These are phyloP conservation scores for Tetrapyrgos nigripes DNA, from an alignment of 1,284 basidiomycete species.

Conservation along the genomic window DNA sequence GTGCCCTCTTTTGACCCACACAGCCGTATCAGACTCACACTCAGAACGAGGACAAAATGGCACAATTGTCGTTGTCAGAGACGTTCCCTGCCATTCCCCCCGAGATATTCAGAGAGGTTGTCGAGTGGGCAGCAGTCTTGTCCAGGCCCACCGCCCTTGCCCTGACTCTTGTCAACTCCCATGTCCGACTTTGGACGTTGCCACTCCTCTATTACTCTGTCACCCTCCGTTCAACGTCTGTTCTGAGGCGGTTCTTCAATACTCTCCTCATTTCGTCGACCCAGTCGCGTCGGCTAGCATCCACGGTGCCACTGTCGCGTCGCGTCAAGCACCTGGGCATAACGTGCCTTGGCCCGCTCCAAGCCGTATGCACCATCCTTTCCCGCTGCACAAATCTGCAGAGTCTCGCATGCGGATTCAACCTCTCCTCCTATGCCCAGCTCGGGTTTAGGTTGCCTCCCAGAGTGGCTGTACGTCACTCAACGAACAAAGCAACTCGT, in stretches of 20 bases:
- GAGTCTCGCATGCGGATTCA: slow-evolving; percentile 47
- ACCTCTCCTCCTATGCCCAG: slow-evolving; percentile 34
- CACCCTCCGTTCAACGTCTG: slow-evolving; percentile 38
- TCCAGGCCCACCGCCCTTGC: slow-evolving; percentile 23
- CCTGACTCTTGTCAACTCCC: slow-evolving; percentile 42
- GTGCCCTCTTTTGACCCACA: no score
- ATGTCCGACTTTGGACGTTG: slow-evolving; percentile 38
- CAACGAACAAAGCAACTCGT: neutral
- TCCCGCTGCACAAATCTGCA: slow-evolving; percentile 36
- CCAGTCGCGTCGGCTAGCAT: slow-evolving; percentile 22
- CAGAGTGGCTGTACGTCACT: neutral
- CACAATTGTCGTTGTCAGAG: neutral
- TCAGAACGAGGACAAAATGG: neutral
- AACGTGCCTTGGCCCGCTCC: slow-evolving; percentile 43
- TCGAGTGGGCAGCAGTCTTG: slow-evolving; percentile 13
- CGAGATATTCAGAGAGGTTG: slow-evolving; percentile 10
- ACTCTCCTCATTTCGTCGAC: slow-evolving; percentile 36
- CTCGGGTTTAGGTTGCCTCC: slow-evolving; percentile 9
- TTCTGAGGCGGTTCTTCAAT: slow-evolving; percentile 38
- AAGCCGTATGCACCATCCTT: slow-evolving; percentile 39
- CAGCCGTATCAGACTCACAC: no score
- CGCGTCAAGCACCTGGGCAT: slow-evolving; percentile 38
- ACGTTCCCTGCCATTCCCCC: neutral
- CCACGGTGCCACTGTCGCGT: slow-evolving; percentile 16
- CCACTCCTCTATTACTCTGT: slow-evolving; percentile 47